Base-by-base conservation (phyloP, 2,329 filamentous ascomycete genomes). In the Colletotrichum gloeosporioides region DNA sequence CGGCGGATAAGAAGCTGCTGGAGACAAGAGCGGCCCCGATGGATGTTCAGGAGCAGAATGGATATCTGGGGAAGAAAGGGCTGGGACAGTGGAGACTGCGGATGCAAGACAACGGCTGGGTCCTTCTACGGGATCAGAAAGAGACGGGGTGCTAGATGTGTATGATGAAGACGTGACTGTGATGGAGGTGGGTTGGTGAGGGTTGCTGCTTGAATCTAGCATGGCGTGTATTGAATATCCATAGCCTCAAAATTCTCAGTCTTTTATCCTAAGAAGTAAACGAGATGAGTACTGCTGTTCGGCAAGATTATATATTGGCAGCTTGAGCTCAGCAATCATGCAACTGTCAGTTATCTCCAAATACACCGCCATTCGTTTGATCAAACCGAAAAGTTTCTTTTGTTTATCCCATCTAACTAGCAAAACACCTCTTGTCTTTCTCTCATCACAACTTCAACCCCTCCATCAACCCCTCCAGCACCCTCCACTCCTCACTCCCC, bases 401-500 rank as follows among this genome's bases (percentile, higher is more conserved):
- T 53, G n/a, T 22, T n/a, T 53, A 53, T 53, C n/a, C 44, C 44
- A 8, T 22, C n/a, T 22, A 22, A 53, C 4, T 1, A 53, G 44
- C n/a, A 53, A 53, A 53, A 53, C n/a, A 22, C 3, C 6, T 8
- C 3, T 5, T 12, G 22, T 13, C 32, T 13, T 12, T 22, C 44
- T 49, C n/a, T 3, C 44, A 53, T 53, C 44, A 77, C 61, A 76
- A 27, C 80, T 87, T 91, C 80, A 93, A 80, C 8, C 89, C 91
- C 61, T 91, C 88, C 85, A 93, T 82, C 79, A 90, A 81, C 6
- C 85, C 87, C 82, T 90, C 86, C 82, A 97, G 83, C 77, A 85
- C 88, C 63, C 87, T 88, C 93, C 93, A 97, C 32, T 91, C 94
- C 55, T 89, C 87, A 34, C 89, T 94, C 13, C 91, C 95, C 85